Conservation (phyloP, 1,284 basidiomycete genomes). For the Puccinia brachypodii region DNA sequence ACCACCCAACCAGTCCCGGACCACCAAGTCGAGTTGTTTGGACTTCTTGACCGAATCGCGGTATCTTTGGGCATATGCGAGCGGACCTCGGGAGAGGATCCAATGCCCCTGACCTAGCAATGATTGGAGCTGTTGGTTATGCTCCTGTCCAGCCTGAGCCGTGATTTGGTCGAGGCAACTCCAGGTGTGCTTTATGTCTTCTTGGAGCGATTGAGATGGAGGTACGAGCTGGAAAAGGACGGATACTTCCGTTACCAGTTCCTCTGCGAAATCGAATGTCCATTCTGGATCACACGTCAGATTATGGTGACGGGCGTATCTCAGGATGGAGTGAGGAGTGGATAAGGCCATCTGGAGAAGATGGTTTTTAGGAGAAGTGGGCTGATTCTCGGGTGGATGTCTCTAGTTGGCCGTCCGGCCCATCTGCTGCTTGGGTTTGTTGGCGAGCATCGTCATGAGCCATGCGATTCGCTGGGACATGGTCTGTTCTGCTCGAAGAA, state of each 20-base stretch:
- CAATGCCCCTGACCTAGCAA: neutral
- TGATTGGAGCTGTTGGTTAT: neutral
- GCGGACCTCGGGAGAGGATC: neutral
- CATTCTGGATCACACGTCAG: constrained; percentile 34
- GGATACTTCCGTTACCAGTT: constrained; percentile 1
- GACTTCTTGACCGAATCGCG: neutral
- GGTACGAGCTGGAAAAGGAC: constrained; percentile 1
- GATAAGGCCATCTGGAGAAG: neutral
- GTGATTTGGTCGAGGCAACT: neutral
- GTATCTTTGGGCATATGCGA: neutral
- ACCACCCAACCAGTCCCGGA: constrained; percentile 26
- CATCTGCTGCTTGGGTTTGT: neutral
- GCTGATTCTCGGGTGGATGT: neutral
- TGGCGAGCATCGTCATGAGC: no score
- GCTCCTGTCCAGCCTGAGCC: neutral
- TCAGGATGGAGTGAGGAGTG: neutral
- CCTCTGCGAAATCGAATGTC: constrained; percentile 38
- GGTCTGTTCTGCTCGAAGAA: no score
- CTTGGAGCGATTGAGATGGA: neutral
- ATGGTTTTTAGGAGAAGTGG: neutral
- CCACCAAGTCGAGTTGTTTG: neutral
- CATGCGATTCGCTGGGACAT: no score
- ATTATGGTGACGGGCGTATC: constrained; percentile 3
- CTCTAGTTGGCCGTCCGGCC: neutral
- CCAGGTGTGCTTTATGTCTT: constrained; percentile 19